phyloP scores from a whole-genome alignment of 106 monocot species.

The Chionographis japonica region DNA sequence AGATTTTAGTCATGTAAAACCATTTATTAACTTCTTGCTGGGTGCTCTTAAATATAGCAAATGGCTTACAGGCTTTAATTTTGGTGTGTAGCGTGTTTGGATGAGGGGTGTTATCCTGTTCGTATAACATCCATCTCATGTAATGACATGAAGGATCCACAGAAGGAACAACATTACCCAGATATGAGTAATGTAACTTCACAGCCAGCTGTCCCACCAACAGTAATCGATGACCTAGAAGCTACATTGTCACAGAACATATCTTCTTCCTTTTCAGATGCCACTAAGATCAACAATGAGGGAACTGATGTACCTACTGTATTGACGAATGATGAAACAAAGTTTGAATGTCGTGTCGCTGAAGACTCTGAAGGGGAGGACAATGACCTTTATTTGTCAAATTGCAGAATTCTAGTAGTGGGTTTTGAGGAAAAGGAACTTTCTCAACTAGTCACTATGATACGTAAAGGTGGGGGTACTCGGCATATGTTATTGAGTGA shows the following conservation, averaged over 20 bases:
- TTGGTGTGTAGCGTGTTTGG: constrained; percentile 61
- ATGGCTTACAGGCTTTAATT: constrained; percentile 1
- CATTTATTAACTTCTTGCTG: background rate
- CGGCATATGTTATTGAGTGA: constrained; percentile 69
- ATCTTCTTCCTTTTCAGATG: constrained; percentile 43
- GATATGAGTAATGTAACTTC: constrained; percentile 37
- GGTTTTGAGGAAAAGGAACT: constrained; percentile 74
- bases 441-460: constrained; percentile 53
- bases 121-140: constrained; percentile 34
- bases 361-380: constrained; percentile 84
- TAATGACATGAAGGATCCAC: constrained; percentile 29
- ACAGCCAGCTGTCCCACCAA: constrained; percentile 20
- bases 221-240: constrained; percentile 35
- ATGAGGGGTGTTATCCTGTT: constrained; percentile 66
- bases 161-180: constrained; percentile 46
- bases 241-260: constrained; percentile 44
- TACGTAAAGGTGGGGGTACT: constrained; percentile 86
- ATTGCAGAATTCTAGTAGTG: constrained; percentile 63
- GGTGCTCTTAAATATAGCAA: background rate
- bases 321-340: constrained; percentile 30
- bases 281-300: constrained; percentile 14
- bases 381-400: constrained; percentile 79
- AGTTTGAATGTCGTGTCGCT: constrained; percentile 44
- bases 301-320: constrained; percentile 12
- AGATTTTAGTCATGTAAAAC: background rate